Evolutionary conservation across 805 yeast species (phyloP), one percentile per base, ranked within the genome.

Genomic region (Sugiyamaella qingdaonensis): DNA sequence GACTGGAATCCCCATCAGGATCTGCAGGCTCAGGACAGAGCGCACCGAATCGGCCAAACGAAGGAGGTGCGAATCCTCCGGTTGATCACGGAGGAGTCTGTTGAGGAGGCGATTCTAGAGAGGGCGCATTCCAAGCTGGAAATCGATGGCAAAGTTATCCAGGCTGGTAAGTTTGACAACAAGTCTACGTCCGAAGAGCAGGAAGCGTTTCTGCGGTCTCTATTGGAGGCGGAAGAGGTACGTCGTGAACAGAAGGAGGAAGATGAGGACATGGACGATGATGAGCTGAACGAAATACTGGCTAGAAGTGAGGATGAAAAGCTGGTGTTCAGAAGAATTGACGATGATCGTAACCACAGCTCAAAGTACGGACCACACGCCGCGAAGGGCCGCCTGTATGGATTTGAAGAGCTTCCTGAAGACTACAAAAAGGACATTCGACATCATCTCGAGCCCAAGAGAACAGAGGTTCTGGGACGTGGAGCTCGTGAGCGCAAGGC

Each of bases 1-100:
- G 99, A 92, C 73, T 92, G 99, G 99, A 92, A 92, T 70, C 99
- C 99, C 2, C 98, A 92, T 76, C 98, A 94, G 70, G 99, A 92
- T 80, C 80, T 92, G 69, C 99, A 92, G 73, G 98, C 98, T 2
- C 98, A 94, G 73, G 99, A 92, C 73, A 85, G 99, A 73, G 98
- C 98, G 0, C 99, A 92, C 72, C 83, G 99, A 74, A 92, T 92
- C 70, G 99, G 99, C 43, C 99, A 92, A 66, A 92, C 95, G 70
- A 91, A 92, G 69, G 98, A 94, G 69, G 99, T 92, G 47, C 78
- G 97, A 64, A 92, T 92, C 61, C 75, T 94, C 64, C 80, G 99
- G 64, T 77, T 92, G 59, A 92, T 92, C 58, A 90, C 98, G 0
- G 88, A 85, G 58, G 92, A 89, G 64, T 88, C 97, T 0, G 92